Percentiles rank a stretch among this genome's conserved stretches.
Evolutionary conservation across 75 land plant genomes (phyloP).

Genomic region (Pinus taeda): DNA sequence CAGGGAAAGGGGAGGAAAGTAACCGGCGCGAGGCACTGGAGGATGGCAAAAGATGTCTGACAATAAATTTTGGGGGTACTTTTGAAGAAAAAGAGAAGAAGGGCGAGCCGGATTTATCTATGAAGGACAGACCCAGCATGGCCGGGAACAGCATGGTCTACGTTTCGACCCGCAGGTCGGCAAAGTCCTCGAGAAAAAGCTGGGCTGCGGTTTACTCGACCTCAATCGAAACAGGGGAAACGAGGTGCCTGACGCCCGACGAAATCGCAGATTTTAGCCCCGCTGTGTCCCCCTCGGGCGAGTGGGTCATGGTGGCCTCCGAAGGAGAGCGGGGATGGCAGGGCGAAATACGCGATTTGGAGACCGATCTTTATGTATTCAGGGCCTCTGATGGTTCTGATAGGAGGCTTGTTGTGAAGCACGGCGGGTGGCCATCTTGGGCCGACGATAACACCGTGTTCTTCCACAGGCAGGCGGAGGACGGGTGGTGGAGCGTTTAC

Average conservation of each 20-base stretch:
- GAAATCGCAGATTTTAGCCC: slow-evolving; percentile 91
- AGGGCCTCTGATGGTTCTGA: slow-evolving; percentile 59
- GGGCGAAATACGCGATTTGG: slow-evolving; percentile 69
- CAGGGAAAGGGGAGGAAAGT: slow-evolving; percentile 9
- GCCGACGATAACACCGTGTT: slow-evolving; percentile 66
- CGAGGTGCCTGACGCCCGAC: slow-evolving; percentile 66
- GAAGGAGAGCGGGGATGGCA: slow-evolving; percentile 59
- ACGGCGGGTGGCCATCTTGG: slow-evolving; percentile 97
- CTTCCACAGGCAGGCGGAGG: slow-evolving; percentile 66
- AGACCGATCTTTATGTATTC: slow-evolving; percentile 72
- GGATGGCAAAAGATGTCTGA: not conserved
- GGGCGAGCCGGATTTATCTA: slow-evolving; percentile 22
- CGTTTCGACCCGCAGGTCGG: slow-evolving; percentile 62
- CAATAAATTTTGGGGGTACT: not conserved
- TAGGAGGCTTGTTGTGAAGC: slow-evolving; percentile 49
- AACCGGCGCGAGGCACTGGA: not conserved
- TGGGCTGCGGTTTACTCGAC: slow-evolving; percentile 91
- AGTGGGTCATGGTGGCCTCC: slow-evolving; percentile 82
- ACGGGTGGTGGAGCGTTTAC: slow-evolving; percentile 84
- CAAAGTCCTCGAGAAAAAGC: slow-evolving; percentile 45
- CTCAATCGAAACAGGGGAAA: slow-evolving; percentile 34
- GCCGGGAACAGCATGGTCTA: slow-evolving; percentile 55
- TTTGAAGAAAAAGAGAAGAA: not conserved
- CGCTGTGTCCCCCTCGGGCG: slow-evolving; percentile 85
- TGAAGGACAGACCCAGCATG: slow-evolving; percentile 76